Percentiles rank a stretch among this genome's conserved stretches.
phyloP scores from a whole-genome alignment of 371 early-diverging fungal species.

The Rhizopus sp. region DNA sequence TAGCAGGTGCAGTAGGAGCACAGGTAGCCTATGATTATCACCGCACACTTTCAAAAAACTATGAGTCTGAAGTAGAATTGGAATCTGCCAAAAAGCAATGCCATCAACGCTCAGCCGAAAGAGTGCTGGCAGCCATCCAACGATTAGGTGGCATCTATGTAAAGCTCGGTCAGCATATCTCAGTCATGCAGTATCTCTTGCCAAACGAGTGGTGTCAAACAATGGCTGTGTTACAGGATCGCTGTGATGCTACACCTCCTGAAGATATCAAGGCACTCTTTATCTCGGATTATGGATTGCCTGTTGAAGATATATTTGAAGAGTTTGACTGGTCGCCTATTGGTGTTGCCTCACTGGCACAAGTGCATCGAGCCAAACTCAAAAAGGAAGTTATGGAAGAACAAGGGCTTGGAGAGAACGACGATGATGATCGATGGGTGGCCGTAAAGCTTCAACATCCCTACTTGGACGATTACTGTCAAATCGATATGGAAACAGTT shows the following conservation, averaged over 20 bases:
- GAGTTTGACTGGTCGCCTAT: constrained; percentile 76
- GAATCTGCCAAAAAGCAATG: constrained; percentile 36
- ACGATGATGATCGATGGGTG: constrained; percentile 56
- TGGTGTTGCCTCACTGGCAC: constrained; percentile 87
- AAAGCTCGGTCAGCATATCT: constrained; percentile 91
- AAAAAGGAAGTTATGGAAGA: constrained; percentile 12
- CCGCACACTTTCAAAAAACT: constrained; percentile 46
- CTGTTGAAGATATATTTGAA: constrained; percentile 65
- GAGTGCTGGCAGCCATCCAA: constrained; percentile 57
- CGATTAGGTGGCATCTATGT: constrained; percentile 88
- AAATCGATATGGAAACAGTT: constrained; percentile 80
- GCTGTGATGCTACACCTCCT: constrained; percentile 70
- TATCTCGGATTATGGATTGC: constrained; percentile 63
- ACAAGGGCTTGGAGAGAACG: constrained; percentile 8
- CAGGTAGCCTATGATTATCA: constrained; percentile 63
- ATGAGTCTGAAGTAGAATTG: constrained; percentile 39
- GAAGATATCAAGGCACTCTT: constrained; percentile 73
- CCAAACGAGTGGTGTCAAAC: constrained; percentile 90
- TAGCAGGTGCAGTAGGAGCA: constrained; percentile 47
- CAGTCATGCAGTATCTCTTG: constrained; percentile 83
- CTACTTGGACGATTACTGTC: constrained; percentile 68
- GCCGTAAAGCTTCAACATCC: constrained; percentile 96
- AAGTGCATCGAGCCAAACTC: constrained; percentile 78
- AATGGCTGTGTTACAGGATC: constrained; percentile 83
- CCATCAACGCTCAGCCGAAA: constrained; percentile 58